Evolutionary conservation across 129 eudicot species (phyloP).

Genomic region (Calendula officinalis): DNA sequence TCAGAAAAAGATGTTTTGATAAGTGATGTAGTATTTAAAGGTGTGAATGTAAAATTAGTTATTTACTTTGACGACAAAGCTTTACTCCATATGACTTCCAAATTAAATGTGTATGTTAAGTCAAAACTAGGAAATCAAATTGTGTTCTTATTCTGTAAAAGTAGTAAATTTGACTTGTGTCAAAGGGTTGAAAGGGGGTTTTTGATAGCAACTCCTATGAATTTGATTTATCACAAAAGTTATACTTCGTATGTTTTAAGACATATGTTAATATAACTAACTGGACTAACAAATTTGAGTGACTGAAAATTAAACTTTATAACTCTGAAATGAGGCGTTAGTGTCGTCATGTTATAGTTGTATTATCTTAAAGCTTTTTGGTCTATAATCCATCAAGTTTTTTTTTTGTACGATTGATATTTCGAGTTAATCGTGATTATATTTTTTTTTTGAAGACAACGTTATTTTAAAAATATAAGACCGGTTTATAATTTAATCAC

Average conservation of each 20-base stretch:
- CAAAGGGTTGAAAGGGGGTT: background rate
- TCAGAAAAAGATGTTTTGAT: too few relatives aligned
- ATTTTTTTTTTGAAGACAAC: background rate
- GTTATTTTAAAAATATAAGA: background rate
- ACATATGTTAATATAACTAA: background rate
- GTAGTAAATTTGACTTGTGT: background rate
- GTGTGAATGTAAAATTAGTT: background rate
- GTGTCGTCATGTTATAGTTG: too few relatives aligned
- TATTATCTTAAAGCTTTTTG: background rate
- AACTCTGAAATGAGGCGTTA: too few relatives aligned
- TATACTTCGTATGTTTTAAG: background rate
- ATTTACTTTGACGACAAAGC: conserved; percentile 1
- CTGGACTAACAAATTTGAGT: too few relatives aligned
- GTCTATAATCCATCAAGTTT: background rate
- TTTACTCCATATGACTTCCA: background rate
- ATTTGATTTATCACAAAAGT: too few relatives aligned
- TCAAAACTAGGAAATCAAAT: background rate
- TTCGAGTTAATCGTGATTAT: background rate
- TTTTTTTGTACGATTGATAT: background rate
- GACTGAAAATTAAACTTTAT: background rate
- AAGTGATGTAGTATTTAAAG: too few relatives aligned
- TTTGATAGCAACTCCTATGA: background rate
- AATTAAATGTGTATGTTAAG: background rate
- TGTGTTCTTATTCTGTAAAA: background rate
- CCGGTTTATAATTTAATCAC: conserved; percentile 2